Percentiles rank a stretch among this genome's conserved stretches.
Evolutionary conservation across 225 moss, liverwort and hornwort species (phyloP).

Genomic region (Bryoerythrophyllum caledonicum): DNA sequence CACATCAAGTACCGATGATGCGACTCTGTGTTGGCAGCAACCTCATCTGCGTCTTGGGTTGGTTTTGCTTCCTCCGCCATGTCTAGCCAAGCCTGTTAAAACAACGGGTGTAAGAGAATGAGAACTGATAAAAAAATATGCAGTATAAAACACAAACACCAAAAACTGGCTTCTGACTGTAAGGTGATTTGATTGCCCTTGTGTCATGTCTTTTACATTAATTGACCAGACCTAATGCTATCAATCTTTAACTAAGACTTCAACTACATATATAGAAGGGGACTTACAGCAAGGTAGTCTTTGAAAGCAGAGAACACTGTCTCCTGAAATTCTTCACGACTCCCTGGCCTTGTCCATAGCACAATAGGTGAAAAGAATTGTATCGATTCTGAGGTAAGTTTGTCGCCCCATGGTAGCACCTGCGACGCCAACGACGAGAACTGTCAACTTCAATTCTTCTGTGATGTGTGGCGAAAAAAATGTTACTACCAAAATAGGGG

Average conservation of each 20-base stretch:
- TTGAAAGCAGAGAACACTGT: conserved; percentile 75
- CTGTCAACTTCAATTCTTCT: neutral
- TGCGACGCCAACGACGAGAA: conserved; percentile 36
- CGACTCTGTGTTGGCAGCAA: conserved; percentile 66
- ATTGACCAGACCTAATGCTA: neutral
- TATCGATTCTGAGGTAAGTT: conserved; percentile 87
- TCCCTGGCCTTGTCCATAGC: conserved; percentile 79
- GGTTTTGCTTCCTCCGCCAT: conserved; percentile 64
- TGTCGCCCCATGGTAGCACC: conserved; percentile 97
- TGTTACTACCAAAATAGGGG: neutral
- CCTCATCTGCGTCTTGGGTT: conserved; percentile 45
- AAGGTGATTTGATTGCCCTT: neutral
- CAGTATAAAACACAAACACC: neutral
- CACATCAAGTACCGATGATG: conserved; percentile 94
- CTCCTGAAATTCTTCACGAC: conserved; percentile 48
- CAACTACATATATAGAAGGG: neutral
- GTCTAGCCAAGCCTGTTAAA: conserved; percentile 76
- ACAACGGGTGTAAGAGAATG: neutral
- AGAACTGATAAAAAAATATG: neutral
- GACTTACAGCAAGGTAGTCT: conserved; percentile 69
- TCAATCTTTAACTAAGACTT: neutral
- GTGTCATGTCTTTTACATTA: neutral
- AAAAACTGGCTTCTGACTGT: neutral
- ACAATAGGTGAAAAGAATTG: conserved; percentile 97
- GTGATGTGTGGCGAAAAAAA: neutral